These are phyloP conservation scores for Vaccinium myrtillus DNA, from an alignment of 148 eudicot species.

Conservation along the genomic window DNA sequence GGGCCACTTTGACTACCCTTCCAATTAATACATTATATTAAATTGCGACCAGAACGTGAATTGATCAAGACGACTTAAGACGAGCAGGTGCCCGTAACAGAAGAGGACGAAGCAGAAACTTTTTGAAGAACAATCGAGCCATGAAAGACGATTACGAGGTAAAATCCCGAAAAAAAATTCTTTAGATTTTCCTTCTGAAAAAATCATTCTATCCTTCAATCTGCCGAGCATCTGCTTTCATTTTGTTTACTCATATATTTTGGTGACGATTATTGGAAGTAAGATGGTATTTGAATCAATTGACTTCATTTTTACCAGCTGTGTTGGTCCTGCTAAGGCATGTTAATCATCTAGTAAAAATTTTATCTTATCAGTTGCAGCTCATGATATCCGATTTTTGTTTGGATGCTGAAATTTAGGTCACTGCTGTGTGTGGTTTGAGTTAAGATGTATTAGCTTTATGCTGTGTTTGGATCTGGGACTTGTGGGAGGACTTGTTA, in stretches of 20 bases:
- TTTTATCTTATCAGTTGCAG: not conserved
- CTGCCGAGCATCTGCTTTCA: not conserved
- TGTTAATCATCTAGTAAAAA: no score
- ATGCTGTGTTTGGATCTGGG: not conserved
- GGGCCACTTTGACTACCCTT: not conserved
- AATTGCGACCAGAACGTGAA: not conserved
- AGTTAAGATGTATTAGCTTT: not conserved
- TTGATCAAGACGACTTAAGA: no score
- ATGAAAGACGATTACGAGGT: constrained; percentile 24
- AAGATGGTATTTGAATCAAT: not conserved
- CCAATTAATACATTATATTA: no score
- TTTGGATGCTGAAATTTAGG: not conserved
- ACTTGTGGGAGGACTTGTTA: not conserved
- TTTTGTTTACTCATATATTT: not conserved
- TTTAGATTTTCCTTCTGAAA: not conserved
- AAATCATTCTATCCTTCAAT: not conserved
- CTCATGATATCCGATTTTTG: not conserved
- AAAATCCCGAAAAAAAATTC: not conserved
- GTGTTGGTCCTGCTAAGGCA: not conserved
- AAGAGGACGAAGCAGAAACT: not conserved
- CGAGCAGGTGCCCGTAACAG: not conserved
- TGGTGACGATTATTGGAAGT: not conserved
- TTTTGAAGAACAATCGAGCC: not conserved
- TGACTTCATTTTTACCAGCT: not conserved
- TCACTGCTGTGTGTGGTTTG: not conserved